These are phyloP conservation scores for Astrocystis sublimbata DNA, from an alignment of 495 filamentous ascomycete genomes.

Conservation along the genomic window DNA sequence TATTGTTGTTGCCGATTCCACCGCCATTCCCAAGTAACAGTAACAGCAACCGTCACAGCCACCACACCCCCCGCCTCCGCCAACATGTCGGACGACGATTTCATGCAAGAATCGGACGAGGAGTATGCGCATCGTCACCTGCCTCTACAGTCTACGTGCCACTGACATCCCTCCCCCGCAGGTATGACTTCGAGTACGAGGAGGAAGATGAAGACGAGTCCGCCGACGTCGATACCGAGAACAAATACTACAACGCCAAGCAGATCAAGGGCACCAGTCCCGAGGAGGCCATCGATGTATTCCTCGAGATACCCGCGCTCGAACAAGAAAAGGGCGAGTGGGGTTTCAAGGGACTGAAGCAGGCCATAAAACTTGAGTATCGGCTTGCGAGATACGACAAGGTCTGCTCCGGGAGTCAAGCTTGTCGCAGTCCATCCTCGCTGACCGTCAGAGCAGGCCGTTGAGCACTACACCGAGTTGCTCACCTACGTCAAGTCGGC, in stretches of 20 bases:
- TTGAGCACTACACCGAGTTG: conserved; percentile 93
- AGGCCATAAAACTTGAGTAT: conserved; percentile 96
- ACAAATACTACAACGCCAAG: conserved; percentile 99
- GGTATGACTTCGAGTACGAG: conserved; percentile 95
- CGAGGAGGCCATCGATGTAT: conserved; percentile 87
- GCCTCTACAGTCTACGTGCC: conserved; percentile 20
- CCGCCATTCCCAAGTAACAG: not conserved
- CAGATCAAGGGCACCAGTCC: conserved; percentile 87
- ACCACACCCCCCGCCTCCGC: not conserved
- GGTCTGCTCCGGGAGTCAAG: conserved; percentile 49
- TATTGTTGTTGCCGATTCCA: not conserved
- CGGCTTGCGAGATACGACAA: conserved; percentile 80
- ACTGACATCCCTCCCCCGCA: conserved; percentile 36
- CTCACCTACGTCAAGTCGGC: conserved; percentile 97
- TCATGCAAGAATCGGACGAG: conserved; percentile 97
- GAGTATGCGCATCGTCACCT: conserved; percentile 52
- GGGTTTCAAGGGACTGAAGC: conserved; percentile 98
- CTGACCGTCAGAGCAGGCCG: conserved; percentile 58
- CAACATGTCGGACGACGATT: conserved; percentile 93
- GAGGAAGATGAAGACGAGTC: conserved; percentile 85
- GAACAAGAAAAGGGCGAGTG: conserved; percentile 92
- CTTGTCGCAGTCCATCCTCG: not conserved
- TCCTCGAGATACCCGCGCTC: conserved; percentile 78
- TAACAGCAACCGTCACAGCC: too few species aligned
- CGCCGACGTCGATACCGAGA: conserved; percentile 92